Conservation (phyloP, 2,329 filamentous ascomycete genomes). For the Colletotrichum trifolii region DNA sequence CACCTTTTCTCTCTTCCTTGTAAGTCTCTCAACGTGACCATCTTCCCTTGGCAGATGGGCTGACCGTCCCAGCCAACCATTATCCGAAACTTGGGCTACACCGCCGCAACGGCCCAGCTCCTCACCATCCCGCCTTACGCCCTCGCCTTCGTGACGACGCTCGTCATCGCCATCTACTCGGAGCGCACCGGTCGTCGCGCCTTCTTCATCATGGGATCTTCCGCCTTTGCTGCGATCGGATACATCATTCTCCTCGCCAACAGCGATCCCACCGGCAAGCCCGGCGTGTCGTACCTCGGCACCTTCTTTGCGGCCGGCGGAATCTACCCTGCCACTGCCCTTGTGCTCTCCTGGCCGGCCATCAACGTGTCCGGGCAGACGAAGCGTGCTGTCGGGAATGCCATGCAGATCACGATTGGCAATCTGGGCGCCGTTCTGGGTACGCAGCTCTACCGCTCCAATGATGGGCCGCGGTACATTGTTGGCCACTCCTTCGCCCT, state of each 20-base stretch:
- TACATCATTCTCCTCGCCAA: conserved; percentile 70
- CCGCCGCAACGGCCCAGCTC: conserved; percentile 63
- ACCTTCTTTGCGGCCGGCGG: conserved; percentile 73
- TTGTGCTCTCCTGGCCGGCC: conserved; percentile 76
- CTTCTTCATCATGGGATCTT: conserved; percentile 70
- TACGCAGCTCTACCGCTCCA: conserved; percentile 74
- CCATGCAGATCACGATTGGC: conserved; percentile 78
- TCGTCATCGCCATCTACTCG: conserved; percentile 68
- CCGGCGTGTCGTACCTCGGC: conserved; percentile 69
- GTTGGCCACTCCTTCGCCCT: conserved; percentile 75
- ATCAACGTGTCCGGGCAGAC: conserved; percentile 79
- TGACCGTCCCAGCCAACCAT: conserved; percentile 56
- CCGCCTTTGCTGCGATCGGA: conserved; percentile 68
- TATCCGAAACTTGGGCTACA: conserved; percentile 65
- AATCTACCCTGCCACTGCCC: conserved; percentile 73
- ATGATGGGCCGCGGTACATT: conserved; percentile 70
- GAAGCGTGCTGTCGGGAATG: conserved; percentile 75
- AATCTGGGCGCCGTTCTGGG: conserved; percentile 76
- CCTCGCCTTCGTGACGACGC: conserved; percentile 69
- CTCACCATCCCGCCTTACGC: conserved; percentile 74
- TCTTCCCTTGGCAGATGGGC: background rate
- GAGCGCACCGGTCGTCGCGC: conserved; percentile 68
- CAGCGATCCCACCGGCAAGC: conserved; percentile 54
- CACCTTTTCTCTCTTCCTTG: conserved; percentile 65
- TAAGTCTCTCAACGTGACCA: conserved; percentile 42